Conservation (phyloP, 2,329 filamentous ascomycete genomes). For the Tolypocladium cylindrosporum region DNA sequence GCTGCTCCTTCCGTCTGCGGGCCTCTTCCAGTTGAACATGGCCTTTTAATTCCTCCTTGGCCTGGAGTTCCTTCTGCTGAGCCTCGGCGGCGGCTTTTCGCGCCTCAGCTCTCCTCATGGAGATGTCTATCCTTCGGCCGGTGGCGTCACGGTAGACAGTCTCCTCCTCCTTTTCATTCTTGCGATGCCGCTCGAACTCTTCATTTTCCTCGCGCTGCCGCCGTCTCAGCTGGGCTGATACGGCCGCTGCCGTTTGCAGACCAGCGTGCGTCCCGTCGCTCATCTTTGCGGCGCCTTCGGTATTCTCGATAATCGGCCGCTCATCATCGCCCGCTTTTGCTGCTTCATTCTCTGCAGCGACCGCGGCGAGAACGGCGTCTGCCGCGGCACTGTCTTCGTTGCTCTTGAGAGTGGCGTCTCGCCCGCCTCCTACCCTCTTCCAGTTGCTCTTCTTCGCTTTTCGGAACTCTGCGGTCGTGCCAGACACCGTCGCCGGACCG, state of each 20-base stretch:
- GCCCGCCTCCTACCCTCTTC: conserved; percentile 54
- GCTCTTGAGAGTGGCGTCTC: conserved; percentile 11
- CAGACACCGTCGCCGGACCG: conserved; percentile 35
- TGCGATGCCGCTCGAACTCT: conserved; percentile 34
- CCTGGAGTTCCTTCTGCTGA: conserved; percentile 60
- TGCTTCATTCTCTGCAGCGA: conserved; percentile 56
- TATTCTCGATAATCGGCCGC: conserved; percentile 33
- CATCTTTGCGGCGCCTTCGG: conserved; percentile 55
- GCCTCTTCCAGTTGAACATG: conserved; percentile 72
- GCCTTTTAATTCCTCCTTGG: conserved; percentile 64
- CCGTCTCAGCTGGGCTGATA: conserved; percentile 57
- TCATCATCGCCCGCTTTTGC: conserved; percentile 37
- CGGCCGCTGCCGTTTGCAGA: conserved; percentile 72
- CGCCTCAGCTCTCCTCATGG: conserved; percentile 81
- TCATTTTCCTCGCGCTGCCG: conserved; percentile 55
- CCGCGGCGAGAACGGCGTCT: conserved; percentile 67
- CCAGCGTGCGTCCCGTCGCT: conserved; percentile 81
- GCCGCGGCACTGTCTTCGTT: conserved; percentile 44
- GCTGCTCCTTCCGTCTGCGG: conserved; percentile 50
- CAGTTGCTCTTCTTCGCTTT: conserved; percentile 70
- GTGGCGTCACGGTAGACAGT: conserved; percentile 94
- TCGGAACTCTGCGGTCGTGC: conserved; percentile 53
- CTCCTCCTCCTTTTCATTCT: conserved; percentile 50
- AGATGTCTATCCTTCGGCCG: conserved; percentile 85
- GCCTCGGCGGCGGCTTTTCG: conserved; percentile 55